Percentiles rank a stretch among this genome's conserved stretches.
Evolutionary conservation across 371 early-diverging fungal species (phyloP).

Genomic region (Conidiobolus incongruus): DNA sequence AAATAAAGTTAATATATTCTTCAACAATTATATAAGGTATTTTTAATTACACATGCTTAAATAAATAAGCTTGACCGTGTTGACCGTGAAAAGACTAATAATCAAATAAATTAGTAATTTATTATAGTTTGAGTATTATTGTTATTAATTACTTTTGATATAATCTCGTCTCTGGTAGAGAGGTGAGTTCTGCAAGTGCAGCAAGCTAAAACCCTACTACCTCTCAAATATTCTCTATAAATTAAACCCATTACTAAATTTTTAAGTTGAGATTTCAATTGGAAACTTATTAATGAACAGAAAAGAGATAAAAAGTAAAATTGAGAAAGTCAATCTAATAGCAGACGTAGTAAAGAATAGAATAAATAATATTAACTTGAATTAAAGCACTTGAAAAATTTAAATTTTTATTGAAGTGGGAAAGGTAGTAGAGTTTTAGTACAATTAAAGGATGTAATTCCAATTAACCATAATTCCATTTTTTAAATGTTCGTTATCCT

Average conservation of each 20-base stretch:
- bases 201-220: constrained; percentile 31
- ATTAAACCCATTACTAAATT: constrained; percentile 24
- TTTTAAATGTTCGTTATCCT: no score
- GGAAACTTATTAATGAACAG: no score
- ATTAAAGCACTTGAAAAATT: no score
- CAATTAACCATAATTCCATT: no score
- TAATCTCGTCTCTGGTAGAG: constrained; percentile 25
- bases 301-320: no score
- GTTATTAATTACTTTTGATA: constrained; percentile 25
- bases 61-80: constrained; percentile 49
- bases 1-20: background rate
- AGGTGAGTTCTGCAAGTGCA: constrained; percentile 48
- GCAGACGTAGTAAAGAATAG: no score
- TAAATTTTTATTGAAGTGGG: no score
- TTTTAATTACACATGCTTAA: constrained; percentile 35
- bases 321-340: no score
- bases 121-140: background rate
- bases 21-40: constrained; percentile 12
- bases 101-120: background rate
- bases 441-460: no score
- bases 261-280: background rate
- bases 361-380: no score
- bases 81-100: constrained; percentile 38
- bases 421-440: no score
- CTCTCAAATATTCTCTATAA: constrained; percentile 25